Base-by-base conservation (phyloP, 2,329 filamentous ascomycete genomes). In the Tothia fuscella region DNA sequence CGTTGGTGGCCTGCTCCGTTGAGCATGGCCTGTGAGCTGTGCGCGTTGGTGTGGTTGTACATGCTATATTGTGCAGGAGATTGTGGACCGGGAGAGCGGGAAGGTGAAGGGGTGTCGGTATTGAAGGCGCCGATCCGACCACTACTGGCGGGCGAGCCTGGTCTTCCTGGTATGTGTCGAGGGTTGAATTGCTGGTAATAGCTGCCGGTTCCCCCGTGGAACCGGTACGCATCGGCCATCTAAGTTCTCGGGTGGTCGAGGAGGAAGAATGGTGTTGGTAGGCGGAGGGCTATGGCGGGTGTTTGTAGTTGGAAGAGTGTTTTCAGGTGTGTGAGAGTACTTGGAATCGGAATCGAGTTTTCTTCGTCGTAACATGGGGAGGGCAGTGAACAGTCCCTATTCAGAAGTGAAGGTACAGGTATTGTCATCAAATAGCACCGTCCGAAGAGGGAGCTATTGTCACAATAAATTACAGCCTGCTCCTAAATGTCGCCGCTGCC, bases 21-120 rank as follows among this genome's bases (percentile, higher is more conserved):
- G 62, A 86, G 73, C 64, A 83, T 78, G 64, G 74, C 74, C 66
- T 79, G 79, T 59, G 85, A 82, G 59, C 77, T 76, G 24, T 82
- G 78, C 44, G 68, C 64, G 46, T 58, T 62, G 57, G 70, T 71
- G 61, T 83, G 78, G 56, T 76, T 77, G 69, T 80, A 87, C 82
- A 87, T 87, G 59, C 71, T 70, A 63, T 58, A 61, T n/a, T 65
- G 61, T 45, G 66, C 63, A 13, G 66, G 65, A 49, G 67, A 68
- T 52, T 67, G 61, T 22, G 64, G 61, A 44, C 70, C 71, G 33
- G 72, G 71, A 34, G 72, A 75, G 53, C 71, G 68, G 47, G 72
- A 69, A 46, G 73, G 72, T 12, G 72, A 76, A 40, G 72, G 71
- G 2, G 71, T 72, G 51, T 74, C 66, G 51, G 59, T 26, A 10